phyloP scores from a whole-genome alignment of 306 rosid species.

The Cercis canadensis region DNA sequence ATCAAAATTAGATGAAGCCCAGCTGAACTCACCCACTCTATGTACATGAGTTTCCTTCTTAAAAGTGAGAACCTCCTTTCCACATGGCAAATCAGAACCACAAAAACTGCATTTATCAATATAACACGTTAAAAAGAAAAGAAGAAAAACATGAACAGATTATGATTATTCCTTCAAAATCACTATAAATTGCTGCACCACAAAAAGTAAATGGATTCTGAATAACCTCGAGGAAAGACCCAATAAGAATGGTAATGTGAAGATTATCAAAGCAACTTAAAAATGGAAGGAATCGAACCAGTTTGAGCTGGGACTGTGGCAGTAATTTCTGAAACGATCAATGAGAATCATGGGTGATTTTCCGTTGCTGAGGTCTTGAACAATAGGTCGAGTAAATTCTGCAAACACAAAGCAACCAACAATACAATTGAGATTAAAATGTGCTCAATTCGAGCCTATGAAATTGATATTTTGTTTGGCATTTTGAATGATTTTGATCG shows the following conservation, averaged over 20 bases:
- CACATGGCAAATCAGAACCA: slow-evolving; percentile 55
- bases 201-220: neutral
- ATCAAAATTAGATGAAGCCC: slow-evolving; percentile 6
- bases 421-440: neutral
- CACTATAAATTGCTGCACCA: neutral
- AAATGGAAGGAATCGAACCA: slow-evolving; percentile 54
- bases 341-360: slow-evolving; percentile 64
- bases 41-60: slow-evolving; percentile 58
- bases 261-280: no score
- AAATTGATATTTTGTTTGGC: neutral
- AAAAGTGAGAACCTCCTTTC: slow-evolving; percentile 72
- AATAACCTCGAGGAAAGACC: neutral
- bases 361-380: slow-evolving; percentile 57
- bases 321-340: slow-evolving; percentile 71
- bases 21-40: slow-evolving; percentile 57
- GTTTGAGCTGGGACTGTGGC: slow-evolving; percentile 47
- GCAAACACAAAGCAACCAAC: slow-evolving; percentile 19
- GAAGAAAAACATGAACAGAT: no score
- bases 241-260: neutral
- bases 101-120: slow-evolving; percentile 57
- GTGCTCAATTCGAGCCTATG: neutral
- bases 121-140: neutral
- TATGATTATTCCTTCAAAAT: no score
- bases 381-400: slow-evolving; percentile 66
- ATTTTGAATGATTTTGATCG: neutral